Percentiles rank a stretch among this genome's conserved stretches.
Evolutionary conservation across 371 early-diverging fungal species (phyloP).

Genomic region (Mucor racemosus): DNA sequence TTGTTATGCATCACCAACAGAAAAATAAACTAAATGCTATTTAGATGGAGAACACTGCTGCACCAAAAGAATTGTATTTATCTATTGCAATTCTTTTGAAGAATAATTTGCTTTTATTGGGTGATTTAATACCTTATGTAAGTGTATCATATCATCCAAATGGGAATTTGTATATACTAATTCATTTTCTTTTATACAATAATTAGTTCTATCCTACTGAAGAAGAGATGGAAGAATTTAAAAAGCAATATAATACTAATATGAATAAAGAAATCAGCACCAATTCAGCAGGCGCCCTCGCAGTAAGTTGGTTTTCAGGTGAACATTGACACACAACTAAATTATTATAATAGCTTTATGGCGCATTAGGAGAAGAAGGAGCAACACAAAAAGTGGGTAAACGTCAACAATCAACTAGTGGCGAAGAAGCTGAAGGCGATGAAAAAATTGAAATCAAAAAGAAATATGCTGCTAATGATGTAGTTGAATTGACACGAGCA

Average conservation of each 20-base stretch:
- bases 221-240: conserved; percentile 55
- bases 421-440: conserved; percentile 19
- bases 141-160: background rate
- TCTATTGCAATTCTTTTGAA: conserved; percentile 63
- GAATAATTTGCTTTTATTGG: conserved; percentile 67
- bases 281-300: conserved; percentile 43
- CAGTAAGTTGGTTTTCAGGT: conserved; percentile 14
- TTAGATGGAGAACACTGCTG: conserved; percentile 25
- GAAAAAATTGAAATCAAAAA: conserved; percentile 13
- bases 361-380: conserved; percentile 52
- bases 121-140: conserved; percentile 77
- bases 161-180: too few species aligned
- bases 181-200: too few species aligned
- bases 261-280: conserved; percentile 56
- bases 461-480: conserved; percentile 55
- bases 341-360: conserved; percentile 31
- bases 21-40: background rate
- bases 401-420: background rate
- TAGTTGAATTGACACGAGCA: conserved; percentile 65
- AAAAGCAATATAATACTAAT: conserved; percentile 50
- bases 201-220: conserved; percentile 62
- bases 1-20: background rate
- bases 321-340: background rate
- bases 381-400: conserved; percentile 30
- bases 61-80: conserved; percentile 43